Percentiles rank a stretch among this genome's conserved stretches.
phyloP scores from a whole-genome alignment of 345 rosid genomes.

The Noccaea bulbosa region DNA sequence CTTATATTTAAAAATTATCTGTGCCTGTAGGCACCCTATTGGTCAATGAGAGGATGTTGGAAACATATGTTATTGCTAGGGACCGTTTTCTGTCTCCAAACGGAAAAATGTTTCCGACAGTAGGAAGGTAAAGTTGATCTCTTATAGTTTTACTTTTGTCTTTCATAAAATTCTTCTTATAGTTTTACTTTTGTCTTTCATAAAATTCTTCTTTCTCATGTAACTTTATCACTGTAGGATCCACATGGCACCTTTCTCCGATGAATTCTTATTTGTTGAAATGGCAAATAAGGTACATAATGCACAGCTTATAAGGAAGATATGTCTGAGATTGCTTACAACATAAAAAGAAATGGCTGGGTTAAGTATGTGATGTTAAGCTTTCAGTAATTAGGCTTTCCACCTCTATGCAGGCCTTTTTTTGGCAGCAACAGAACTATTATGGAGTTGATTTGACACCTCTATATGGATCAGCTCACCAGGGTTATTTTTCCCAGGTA shows the following conservation, averaged over 20 bases:
- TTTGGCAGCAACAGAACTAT: constrained; percentile 94
- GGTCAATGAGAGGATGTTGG: constrained; percentile 96
- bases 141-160: not conserved
- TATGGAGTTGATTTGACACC: constrained; percentile 91
- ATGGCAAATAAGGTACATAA: constrained; percentile 90
- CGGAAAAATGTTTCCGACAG: constrained; percentile 90
- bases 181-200: constrained; percentile 1
- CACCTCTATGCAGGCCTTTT: constrained; percentile 69
- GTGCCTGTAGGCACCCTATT: constrained; percentile 69
- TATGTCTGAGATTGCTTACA: constrained; percentile 5
- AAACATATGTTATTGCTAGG: constrained; percentile 93
- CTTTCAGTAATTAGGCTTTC: not conserved
- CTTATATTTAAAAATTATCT: not conserved
- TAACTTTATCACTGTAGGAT: constrained; percentile 60
- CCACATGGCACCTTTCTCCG: constrained; percentile 97
- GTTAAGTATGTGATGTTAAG: constrained; percentile 17
- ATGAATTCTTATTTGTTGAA: constrained; percentile 87
- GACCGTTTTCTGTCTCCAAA: constrained; percentile 80
- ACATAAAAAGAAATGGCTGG: not conserved
- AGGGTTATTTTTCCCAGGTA: constrained; percentile 96
- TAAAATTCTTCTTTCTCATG: constrained; percentile 18
- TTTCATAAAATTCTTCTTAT: constrained; percentile 11
- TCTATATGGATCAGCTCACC: constrained; percentile 73
- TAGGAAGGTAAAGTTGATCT: constrained; percentile 70
- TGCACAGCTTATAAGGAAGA: constrained; percentile 19